Percentiles rank a stretch among this genome's conserved stretches.
Evolutionary conservation across 495 filamentous ascomycete species (phyloP).

Genomic region (Cercophora newfieldiana): DNA sequence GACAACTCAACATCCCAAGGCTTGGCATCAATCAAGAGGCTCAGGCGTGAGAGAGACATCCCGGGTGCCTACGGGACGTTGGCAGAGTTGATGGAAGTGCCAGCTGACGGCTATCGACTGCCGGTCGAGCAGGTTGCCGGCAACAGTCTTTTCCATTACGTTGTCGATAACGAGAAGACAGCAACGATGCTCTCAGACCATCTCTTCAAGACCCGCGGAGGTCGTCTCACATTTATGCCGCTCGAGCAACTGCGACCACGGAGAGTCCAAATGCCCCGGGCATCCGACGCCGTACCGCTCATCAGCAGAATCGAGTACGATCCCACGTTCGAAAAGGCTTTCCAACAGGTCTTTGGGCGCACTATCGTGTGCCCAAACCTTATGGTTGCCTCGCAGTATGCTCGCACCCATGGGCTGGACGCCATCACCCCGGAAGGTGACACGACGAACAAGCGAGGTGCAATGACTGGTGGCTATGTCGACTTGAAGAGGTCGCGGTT

Average conservation of each 20-base stretch:
- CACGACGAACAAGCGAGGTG: constrained; percentile 88
- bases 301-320: constrained; percentile 84
- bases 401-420: constrained; percentile 83
- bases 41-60: constrained; percentile 74
- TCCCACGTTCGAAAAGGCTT: constrained; percentile 73
- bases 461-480: constrained; percentile 88
- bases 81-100: constrained; percentile 84
- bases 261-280: constrained; percentile 72
- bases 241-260: constrained; percentile 73
- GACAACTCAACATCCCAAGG: constrained; percentile 82
- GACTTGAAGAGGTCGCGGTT: constrained; percentile 81
- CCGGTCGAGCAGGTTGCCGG: constrained; percentile 93
- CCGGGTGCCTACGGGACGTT: constrained; percentile 91
- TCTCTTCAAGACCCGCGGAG: constrained; percentile 74
- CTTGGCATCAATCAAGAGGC: constrained; percentile 73
- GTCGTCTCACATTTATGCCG: constrained; percentile 95
- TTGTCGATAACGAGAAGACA: constrained; percentile 90
- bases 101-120: constrained; percentile 74
- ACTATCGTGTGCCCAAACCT: constrained; percentile 92
- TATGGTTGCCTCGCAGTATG: constrained; percentile 80
- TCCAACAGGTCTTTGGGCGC: constrained; percentile 92
- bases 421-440: constrained; percentile 95
- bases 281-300: constrained; percentile 83
- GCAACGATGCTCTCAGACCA: constrained; percentile 77
- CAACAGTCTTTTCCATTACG: constrained; percentile 91